Base-by-base conservation (phyloP, 2,329 filamentous ascomycete genomes). In the Colletotrichum liaoningense region DNA sequence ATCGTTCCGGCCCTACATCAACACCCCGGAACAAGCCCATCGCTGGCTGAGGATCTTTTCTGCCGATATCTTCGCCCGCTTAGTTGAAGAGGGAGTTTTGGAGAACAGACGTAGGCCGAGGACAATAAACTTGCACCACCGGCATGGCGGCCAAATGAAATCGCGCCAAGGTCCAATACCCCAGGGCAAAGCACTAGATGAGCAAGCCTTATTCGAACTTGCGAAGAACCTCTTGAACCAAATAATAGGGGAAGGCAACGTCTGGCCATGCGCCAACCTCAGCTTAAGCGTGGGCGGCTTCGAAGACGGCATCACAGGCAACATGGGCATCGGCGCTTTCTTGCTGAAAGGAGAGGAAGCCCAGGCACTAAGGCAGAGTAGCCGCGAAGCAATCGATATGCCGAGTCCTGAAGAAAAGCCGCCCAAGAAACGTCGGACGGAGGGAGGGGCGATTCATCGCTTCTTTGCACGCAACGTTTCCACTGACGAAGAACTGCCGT, bases 221-320 rank as follows among this genome's bases (percentile, higher is more conserved):
- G 93, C 94, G 11, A 95, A 92, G 80, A 92, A 88, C 26, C 85
- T 98, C 22, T 86, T 98, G 4, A 88, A 88, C 28, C 95, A 98
- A 77, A 91, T 97, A 46, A 87, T 94, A 12, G 88, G 89, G 1
- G 95, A 97, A 76, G 95, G 94, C 1, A 86, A 88, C 64, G 92
- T 94, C 19, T 98, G 95, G 95, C 97, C 97, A 7, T 98, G 97
- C 80, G 88, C 91, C n/a, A 97, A 98, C 79, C 86, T 99, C 9
- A 97, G 94, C 71, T 84, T 98, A 58, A 95, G 93, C 75, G 94
- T 98, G 28, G 92, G 91, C n/a, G 95, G 95, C 0, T 98, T 98
- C 76, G 95, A 98, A 81, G 95, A 98, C 76, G 94, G 94, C 2
- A 86, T 96, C 71, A 91, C 88, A 54, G 93, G 94, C 5, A 98